A percentile compares a stretch with the other conserved stretches of the same genome.
phyloP scores from a whole-genome alignment of 2,329 filamentous ascomycete species.

The Coniochaeta sp. region DNA sequence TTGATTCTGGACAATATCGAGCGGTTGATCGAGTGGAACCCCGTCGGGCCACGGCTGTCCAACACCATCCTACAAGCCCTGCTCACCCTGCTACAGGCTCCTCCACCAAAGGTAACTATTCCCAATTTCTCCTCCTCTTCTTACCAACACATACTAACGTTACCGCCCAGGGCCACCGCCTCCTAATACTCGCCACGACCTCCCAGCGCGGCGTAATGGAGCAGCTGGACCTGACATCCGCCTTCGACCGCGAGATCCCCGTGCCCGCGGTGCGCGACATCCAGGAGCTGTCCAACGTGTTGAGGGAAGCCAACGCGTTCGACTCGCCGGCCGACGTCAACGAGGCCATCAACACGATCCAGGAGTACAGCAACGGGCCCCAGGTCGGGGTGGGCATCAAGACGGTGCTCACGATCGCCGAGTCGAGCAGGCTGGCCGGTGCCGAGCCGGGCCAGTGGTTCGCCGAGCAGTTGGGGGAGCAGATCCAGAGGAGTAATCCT shows the following conservation, averaged over 20 bases:
- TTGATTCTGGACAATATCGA: constrained; percentile 94
- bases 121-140: background rate
- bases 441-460: constrained; percentile 25
- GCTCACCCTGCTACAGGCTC: constrained; percentile 67
- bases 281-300: constrained; percentile 44
- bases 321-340: constrained; percentile 48
- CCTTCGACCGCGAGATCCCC: constrained; percentile 77
- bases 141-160: constrained; percentile 13
- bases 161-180: constrained; percentile 56
- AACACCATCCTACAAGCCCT: constrained; percentile 74
- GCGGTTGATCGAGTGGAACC: constrained; percentile 87
- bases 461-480: constrained; percentile 27
- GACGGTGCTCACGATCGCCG: constrained; percentile 40
- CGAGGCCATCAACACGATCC: constrained; percentile 57
- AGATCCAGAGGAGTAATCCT: constrained; percentile 18
- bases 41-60: constrained; percentile 83
- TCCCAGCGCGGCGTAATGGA: constrained; percentile 72
- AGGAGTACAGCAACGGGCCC: constrained; percentile 56
- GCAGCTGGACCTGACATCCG: constrained; percentile 71
- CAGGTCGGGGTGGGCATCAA: constrained; percentile 78
- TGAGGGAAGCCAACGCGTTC: constrained; percentile 62
- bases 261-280: constrained; percentile 62
- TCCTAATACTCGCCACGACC: constrained; percentile 86
- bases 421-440: constrained; percentile 27
- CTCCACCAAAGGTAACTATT: constrained; percentile 58